Conservation (phyloP, 306 rosid genomes). For the Cicer yamashitae region DNA sequence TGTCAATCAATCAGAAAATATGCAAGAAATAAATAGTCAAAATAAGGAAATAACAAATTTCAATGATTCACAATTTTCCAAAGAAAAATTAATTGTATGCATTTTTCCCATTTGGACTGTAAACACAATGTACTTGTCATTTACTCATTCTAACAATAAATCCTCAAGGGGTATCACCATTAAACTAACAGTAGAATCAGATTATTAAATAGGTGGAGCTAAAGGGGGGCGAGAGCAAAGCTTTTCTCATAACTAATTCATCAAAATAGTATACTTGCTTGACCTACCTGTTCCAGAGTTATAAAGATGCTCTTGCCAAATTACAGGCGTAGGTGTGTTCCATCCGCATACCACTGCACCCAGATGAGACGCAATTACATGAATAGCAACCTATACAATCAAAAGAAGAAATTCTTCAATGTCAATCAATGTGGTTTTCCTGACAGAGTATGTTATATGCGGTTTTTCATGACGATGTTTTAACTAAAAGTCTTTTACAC, state of each 20-base stretch:
- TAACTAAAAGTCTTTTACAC: constrained; percentile 7
- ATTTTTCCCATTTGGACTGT: constrained; percentile 37
- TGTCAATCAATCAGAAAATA: constrained; percentile 46
- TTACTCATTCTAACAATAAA: constrained; percentile 24
- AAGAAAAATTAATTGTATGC: not conserved
- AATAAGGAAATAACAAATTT: constrained; percentile 35
- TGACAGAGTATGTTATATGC: constrained; percentile 14
- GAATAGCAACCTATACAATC: constrained; percentile 68
- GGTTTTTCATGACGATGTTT: constrained; percentile 2
- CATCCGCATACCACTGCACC: constrained; percentile 79
- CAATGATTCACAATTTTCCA: constrained; percentile 5
- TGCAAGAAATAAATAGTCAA: constrained; percentile 28
- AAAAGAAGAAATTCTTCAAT: constrained; percentile 37
- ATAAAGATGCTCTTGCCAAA: constrained; percentile 90
- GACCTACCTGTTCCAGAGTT: constrained; percentile 73
- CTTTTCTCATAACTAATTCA: constrained; percentile 17
- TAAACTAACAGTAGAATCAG: constrained; percentile 34
- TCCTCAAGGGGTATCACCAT: constrained; percentile 16
- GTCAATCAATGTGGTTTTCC: constrained; percentile 11
- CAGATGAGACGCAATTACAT: constrained; percentile 76
- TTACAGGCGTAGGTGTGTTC: constrained; percentile 88
- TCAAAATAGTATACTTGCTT: constrained; percentile 15
- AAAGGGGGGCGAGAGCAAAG: not conserved
- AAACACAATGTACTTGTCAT: constrained; percentile 19
- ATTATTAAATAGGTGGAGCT: constrained; percentile 33